phyloP scores from a whole-genome alignment of 371 early-diverging fungal genomes.

The Coemansia sp. region DNA sequence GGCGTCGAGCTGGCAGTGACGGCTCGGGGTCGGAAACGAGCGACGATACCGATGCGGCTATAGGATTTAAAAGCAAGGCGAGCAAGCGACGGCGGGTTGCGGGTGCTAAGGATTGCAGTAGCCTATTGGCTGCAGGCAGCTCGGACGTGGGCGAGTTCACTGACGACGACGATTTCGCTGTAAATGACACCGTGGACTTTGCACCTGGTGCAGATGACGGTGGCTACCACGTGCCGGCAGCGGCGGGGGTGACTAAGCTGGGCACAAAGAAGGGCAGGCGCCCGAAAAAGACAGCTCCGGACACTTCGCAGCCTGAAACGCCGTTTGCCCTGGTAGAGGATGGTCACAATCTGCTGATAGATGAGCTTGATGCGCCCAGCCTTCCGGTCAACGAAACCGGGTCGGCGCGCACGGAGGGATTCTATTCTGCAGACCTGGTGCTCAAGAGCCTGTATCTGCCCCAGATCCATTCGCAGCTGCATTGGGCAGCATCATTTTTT shows the following conservation, averaged over 20 bases:
- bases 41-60: background rate
- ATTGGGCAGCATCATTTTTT: conserved; percentile 52
- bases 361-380: conserved; percentile 5
- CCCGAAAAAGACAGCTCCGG: background rate
- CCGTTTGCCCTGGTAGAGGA: conserved; percentile 14
- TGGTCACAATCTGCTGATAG: background rate
- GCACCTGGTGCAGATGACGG: background rate
- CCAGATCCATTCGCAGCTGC: conserved; percentile 57
- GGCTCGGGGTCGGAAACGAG: background rate
- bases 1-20: background rate
- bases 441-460: conserved; percentile 68
- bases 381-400: conserved; percentile 62
- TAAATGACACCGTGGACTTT: background rate
- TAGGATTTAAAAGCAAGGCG: background rate
- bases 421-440: conserved; percentile 63
- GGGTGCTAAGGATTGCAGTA: background rate
- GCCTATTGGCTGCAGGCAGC: background rate
- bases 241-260: background rate
- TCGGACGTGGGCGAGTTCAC: background rate
- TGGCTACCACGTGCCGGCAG: background rate
- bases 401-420: conserved; percentile 78
- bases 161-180: background rate
- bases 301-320: conserved; percentile 22
- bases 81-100: conserved; percentile 5
- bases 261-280: background rate